A percentile compares a stretch with the other conserved stretches of the same genome.
phyloP scores from a whole-genome alignment of 1,284 basidiomycete species.

The Cerioporus squamosus region DNA sequence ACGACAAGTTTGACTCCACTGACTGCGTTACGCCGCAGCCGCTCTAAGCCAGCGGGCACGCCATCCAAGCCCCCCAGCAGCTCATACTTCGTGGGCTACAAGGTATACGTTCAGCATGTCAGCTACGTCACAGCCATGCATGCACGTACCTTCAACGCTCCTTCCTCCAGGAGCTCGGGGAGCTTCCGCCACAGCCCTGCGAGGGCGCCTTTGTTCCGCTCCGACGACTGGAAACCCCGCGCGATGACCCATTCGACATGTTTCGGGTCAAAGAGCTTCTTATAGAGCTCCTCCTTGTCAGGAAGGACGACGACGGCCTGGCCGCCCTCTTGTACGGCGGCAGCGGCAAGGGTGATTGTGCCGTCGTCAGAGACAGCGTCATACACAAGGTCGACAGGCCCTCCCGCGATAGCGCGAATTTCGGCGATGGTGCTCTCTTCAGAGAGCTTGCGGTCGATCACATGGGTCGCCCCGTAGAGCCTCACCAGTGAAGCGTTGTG shows the following conservation, averaged over 20 bases:
- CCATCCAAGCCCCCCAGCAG: conserved; percentile 34
- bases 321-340: too few relatives aligned
- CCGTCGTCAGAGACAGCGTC: conserved; percentile 29
- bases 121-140: too few relatives aligned
- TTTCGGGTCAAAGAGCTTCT: conserved; percentile 2
- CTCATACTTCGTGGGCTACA: conserved; percentile 36
- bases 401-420: conserved; percentile 2
- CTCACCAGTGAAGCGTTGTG: conserved; percentile 46
- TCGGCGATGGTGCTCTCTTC: conserved; percentile 25
- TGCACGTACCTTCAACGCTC: conserved; percentile 16
- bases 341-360: not conserved
- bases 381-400: conserved; percentile 39
- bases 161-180: conserved; percentile 24
- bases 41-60: not conserved
- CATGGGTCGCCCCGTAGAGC: conserved; percentile 52
- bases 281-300: not conserved
- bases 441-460: conserved; percentile 47
- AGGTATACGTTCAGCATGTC: not conserved
- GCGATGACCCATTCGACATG: conserved; percentile 5
- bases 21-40: conserved; percentile 20
- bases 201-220: conserved; percentile 34
- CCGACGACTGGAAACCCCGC: conserved; percentile 7
- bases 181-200: conserved; percentile 49
- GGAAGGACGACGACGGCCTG: conserved; percentile 16
- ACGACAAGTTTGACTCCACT: conserved; percentile 5